Percentiles rank a stretch among this genome's conserved stretches.
Conservation (phyloP, 352 stramenopile genomes). For the Phytophthora melonis region DNA sequence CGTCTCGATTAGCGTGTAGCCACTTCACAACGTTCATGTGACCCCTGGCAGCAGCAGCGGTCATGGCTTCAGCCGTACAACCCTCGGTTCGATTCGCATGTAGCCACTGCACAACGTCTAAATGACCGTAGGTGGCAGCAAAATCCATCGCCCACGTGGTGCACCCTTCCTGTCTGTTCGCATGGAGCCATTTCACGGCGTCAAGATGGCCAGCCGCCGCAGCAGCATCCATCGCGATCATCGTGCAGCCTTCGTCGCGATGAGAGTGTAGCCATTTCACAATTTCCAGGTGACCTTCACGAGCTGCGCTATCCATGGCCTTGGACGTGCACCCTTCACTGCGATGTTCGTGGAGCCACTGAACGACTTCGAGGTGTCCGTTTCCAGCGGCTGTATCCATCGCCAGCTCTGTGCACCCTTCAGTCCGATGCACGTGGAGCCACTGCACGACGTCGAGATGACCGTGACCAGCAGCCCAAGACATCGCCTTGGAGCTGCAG, state of each 20-base stretch:
- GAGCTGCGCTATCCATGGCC: conserved; percentile 27
- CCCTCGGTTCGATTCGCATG: conserved; percentile 25
- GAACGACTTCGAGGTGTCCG: conserved; percentile 19
- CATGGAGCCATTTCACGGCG: conserved; percentile 34
- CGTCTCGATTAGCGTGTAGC: conserved; percentile 23
- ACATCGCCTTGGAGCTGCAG: conserved; percentile 36
- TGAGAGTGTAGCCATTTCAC: conserved; percentile 29
- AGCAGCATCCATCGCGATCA: conserved; percentile 31
- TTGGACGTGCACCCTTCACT: conserved; percentile 24
- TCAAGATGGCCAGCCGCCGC: conserved; percentile 27
- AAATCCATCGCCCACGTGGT: conserved; percentile 29
- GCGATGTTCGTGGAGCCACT: conserved; percentile 32
- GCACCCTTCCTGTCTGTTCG: conserved; percentile 29
- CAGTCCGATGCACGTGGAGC: conserved; percentile 24
- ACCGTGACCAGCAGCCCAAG: conserved; percentile 25
- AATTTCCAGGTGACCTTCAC: conserved; percentile 23
- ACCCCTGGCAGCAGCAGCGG: conserved; percentile 14
- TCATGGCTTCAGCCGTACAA: conserved; percentile 26
- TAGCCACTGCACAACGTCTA: conserved; percentile 31
- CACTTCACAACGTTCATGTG: conserved; percentile 32
- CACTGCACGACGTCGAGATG: conserved; percentile 36
- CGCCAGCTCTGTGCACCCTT: conserved; percentile 27
- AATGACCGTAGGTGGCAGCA: conserved; percentile 24
- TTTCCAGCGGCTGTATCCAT: conserved; percentile 30
- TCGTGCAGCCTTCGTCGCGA: conserved; percentile 31